A percentile compares a stretch with the other conserved stretches of the same genome.
These are phyloP conservation scores for Nakazawaea molendinolei DNA, from an alignment of 805 yeast genomes.

Conservation along the genomic window DNA sequence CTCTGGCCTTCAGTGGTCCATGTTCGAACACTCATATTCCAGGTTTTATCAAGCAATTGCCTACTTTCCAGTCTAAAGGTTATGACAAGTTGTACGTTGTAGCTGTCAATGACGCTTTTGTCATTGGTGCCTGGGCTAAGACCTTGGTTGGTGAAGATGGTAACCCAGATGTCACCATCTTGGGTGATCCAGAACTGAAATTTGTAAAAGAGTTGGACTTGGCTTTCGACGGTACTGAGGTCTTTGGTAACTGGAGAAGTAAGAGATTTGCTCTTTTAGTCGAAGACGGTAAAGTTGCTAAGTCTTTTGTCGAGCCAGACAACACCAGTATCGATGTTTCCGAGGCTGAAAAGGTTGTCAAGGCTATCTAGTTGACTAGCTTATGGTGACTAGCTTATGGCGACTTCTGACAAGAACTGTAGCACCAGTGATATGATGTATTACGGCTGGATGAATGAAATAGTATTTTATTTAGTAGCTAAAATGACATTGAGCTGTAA, in stretches of 20 bases:
- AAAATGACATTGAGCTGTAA: too few relatives aligned
- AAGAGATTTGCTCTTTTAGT: slow-evolving; percentile 72
- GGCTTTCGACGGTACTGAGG: slow-evolving; percentile 64
- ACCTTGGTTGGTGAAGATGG: slow-evolving; percentile 19
- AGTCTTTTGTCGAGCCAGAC: slow-evolving; percentile 75
- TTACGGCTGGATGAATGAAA: too few relatives aligned
- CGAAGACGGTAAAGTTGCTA: slow-evolving; percentile 64
- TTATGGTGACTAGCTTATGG: too few relatives aligned
- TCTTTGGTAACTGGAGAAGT: slow-evolving; percentile 73
- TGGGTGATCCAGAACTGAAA: slow-evolving; percentile 78
- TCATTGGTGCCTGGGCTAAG: slow-evolving; percentile 74
- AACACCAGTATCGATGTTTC: slow-evolving; percentile 59
- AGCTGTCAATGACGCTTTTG: slow-evolving; percentile 84
- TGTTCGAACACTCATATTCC: slow-evolving; percentile 72
- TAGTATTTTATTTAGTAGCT: too few relatives aligned
- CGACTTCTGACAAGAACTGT: too few relatives aligned
- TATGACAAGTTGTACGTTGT: slow-evolving; percentile 54
- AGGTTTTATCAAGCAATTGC: slow-evolving; percentile 50
- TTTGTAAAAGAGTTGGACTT: slow-evolving; percentile 61
- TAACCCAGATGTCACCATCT: slow-evolving; percentile 29
- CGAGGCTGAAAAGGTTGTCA: slow-evolving; percentile 38
- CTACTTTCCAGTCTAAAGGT: slow-evolving; percentile 60
- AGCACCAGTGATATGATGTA: too few relatives aligned
- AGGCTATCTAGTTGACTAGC: slow-evolving; percentile 15
- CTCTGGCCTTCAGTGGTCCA: slow-evolving; percentile 79